Percentiles rank a stretch among this genome's conserved stretches.
Conservation (phyloP, 2,329 filamentous ascomycete species). For the Alternaria conjuncta region DNA sequence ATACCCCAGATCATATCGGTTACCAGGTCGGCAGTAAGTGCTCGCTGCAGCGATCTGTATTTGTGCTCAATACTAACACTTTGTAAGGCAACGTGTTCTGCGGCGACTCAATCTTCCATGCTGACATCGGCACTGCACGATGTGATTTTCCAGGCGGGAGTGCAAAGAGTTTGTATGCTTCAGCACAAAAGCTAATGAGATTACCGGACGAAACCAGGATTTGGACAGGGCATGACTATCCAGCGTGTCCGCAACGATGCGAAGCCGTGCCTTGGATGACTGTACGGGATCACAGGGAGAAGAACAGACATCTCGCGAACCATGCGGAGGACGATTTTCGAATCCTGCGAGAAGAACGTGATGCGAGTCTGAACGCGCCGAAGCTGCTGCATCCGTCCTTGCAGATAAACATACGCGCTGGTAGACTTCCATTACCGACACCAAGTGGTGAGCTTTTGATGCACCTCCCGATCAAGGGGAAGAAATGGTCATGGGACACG, state of each 20-base stretch:
- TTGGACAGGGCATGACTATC: slow-evolving; percentile 48
- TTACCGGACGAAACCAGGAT: slow-evolving; percentile 39
- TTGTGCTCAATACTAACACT: background rate
- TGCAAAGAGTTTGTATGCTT: slow-evolving; percentile 34
- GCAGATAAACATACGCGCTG: slow-evolving; percentile 51
- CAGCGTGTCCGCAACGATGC: slow-evolving; percentile 20
- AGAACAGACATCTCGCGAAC: slow-evolving; percentile 45
- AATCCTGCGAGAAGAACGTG: slow-evolving; percentile 36
- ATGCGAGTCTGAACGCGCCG: slow-evolving; percentile 39
- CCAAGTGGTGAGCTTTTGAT: slow-evolving; percentile 6
- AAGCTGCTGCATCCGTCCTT: slow-evolving; percentile 47
- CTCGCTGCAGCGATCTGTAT: too few relatives aligned
- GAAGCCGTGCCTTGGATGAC: slow-evolving; percentile 41
- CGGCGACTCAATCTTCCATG: slow-evolving; percentile 47
- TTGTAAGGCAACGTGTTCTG: slow-evolving; percentile 41
- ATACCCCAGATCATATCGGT: slow-evolving; percentile 67
- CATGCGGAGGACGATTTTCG: slow-evolving; percentile 45
- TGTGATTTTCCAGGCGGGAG: slow-evolving; percentile 47
- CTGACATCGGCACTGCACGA: slow-evolving; percentile 43
- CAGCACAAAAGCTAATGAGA: slow-evolving; percentile 33
- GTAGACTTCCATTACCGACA: slow-evolving; percentile 35
- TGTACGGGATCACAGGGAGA: slow-evolving; percentile 42
- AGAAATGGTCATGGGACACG: background rate
- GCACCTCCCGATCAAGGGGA: slow-evolving; percentile 8
- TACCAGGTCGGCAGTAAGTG: slow-evolving; percentile 58